phyloP scores from a whole-genome alignment of 306 rosid genomes.

The Quercus rubra region DNA sequence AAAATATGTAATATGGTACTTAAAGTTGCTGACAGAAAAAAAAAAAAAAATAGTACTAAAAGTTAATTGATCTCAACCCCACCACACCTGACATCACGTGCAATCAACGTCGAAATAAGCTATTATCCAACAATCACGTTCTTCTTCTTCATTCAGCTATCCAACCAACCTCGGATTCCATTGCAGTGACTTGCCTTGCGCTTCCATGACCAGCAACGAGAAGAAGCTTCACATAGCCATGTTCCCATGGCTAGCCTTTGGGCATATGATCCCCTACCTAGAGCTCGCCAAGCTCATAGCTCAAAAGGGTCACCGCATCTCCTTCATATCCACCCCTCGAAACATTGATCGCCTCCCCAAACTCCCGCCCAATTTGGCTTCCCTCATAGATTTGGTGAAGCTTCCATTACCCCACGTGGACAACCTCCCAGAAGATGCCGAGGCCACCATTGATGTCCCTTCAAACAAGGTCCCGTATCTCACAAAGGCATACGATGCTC shows the following conservation, averaged over 20 bases:
- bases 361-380: conserved; percentile 21
- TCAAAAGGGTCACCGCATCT: conserved; percentile 46
- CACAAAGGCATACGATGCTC: conserved; percentile 29
- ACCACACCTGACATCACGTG: too few relatives aligned
- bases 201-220: too few relatives aligned
- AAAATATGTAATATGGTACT: too few relatives aligned
- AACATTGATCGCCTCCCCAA: conserved; percentile 59
- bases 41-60: too few relatives aligned
- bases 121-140: too few relatives aligned
- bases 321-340: conserved; percentile 51
- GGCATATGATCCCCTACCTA: conserved; percentile 49
- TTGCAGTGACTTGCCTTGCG: too few relatives aligned
- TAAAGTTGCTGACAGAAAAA: too few relatives aligned
- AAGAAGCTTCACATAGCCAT: conserved; percentile 39
- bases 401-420: conserved; percentile 31
- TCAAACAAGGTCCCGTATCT: conserved; percentile 33
- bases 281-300: conserved; percentile 52
- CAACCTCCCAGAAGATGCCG: conserved; percentile 42
- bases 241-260: conserved; percentile 63
- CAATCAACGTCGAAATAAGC: too few relatives aligned
- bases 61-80: too few relatives aligned
- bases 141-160: too few relatives aligned
- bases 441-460: conserved; percentile 45
- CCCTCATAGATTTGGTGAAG: conserved; percentile 25
- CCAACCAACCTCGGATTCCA: not conserved